phyloP scores from a whole-genome alignment of 805 yeast genomes.

The Cyberlindnera meyerae region DNA sequence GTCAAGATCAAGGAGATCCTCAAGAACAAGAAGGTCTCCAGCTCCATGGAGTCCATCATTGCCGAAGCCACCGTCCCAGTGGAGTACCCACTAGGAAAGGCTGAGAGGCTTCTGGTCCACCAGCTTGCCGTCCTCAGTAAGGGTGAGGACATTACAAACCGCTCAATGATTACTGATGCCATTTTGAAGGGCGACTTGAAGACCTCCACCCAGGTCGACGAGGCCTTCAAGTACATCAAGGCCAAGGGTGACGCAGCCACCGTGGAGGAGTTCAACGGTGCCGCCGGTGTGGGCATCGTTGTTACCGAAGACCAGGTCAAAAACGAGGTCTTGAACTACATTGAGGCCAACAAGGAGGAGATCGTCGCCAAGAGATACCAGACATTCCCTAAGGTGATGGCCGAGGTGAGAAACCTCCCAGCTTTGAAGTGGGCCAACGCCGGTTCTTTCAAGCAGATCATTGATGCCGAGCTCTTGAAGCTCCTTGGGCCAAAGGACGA shows the following conservation, averaged over 20 bases:
- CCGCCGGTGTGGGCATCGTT: slow-evolving; percentile 78
- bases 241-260: slow-evolving; percentile 40
- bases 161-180: slow-evolving; percentile 52
- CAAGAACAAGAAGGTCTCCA: slow-evolving; percentile 81
- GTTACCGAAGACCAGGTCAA: slow-evolving; percentile 64
- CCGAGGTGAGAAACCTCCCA: slow-evolving; percentile 68
- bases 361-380: slow-evolving; percentile 74
- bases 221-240: slow-evolving; percentile 73
- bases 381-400: slow-evolving; percentile 69
- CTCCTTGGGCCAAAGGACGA: slow-evolving; percentile 94
- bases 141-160: slow-evolving; percentile 42
- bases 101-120: slow-evolving; percentile 63
- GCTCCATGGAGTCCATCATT: slow-evolving; percentile 59
- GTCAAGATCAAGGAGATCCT: slow-evolving; percentile 72
- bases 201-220: slow-evolving; percentile 70
- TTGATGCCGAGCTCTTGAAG: slow-evolving; percentile 70
- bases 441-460: slow-evolving; percentile 74
- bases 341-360: slow-evolving; percentile 52
- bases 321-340: slow-evolving; percentile 50
- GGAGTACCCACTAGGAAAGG: slow-evolving; percentile 44
- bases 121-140: slow-evolving; percentile 71
- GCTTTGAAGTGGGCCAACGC: slow-evolving; percentile 92
- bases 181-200: slow-evolving; percentile 61
- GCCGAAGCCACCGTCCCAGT: slow-evolving; percentile 34
- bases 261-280: slow-evolving; percentile 49